Evolutionary conservation across 2,329 filamentous ascomycete genomes (phyloP), one percentile per base, ranked within the genome.

Genomic region (Sordariomycetes sp.): DNA sequence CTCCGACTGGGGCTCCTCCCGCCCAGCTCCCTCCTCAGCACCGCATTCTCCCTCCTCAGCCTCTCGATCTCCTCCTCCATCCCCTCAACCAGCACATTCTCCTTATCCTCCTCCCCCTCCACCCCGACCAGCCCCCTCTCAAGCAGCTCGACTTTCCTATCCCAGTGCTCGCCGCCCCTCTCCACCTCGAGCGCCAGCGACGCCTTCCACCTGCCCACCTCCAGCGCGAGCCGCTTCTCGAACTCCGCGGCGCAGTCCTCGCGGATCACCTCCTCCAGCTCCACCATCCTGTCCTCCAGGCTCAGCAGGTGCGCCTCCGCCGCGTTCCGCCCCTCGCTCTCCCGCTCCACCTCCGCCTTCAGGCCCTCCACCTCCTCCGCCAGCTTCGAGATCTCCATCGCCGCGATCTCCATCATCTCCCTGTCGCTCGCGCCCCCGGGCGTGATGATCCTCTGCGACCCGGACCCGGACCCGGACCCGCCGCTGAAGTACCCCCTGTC

Each of bases 161-260:
- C 92, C 67, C 94, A 81, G 70, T 95, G 90, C 68, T 89, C 89
- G 61, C 96, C 90, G 57, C 85, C 85, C 52, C 85, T 82, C 64
- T 95, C 91, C 61, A 84, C 81, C 69, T 97, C 91, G 5, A 87
- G 82, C 20, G 89, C 87, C 69, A 91, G 82, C 0, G 84, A 87
- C 0, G 80, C 81, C 68, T 93, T 87, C 88, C 90, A 97, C n/a
- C 89, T 79, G 11, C 82, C 79, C 69, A 89, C 82, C 69, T 97
- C 91, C 14, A 86, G 74, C 22, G 85, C 81, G 53, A 97, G 79
- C 12, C 84, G 82, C 60, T 81, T 76, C 67, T 99, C 94, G 76
- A 96, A 95, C 67, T 97, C 94, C 2, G 76, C 78, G 64, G 86
- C 92, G 65, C 92, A 93, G 64, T 97, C 93, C 66, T 97, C 93